phyloP scores from a whole-genome alignment of 2,329 filamentous ascomycete genomes.

The Fusarium vanettenii region DNA sequence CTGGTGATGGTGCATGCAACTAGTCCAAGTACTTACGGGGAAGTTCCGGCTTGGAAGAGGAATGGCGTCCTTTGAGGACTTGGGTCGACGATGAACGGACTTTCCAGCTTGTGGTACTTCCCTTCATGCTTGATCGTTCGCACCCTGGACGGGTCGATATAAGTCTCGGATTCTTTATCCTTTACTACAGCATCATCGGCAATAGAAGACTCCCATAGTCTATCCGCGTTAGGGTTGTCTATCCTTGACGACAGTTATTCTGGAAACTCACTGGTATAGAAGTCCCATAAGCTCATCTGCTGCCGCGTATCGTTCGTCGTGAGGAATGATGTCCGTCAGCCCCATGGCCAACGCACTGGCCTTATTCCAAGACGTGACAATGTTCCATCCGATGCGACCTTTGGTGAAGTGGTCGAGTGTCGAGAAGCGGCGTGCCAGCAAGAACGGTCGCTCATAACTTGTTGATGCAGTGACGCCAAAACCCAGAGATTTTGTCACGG shows the following conservation, averaged over 20 bases:
- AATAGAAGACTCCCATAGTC: constrained; percentile 17
- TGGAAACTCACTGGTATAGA: not conserved
- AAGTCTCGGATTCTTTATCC: constrained; percentile 62
- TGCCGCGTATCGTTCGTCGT: constrained; percentile 12
- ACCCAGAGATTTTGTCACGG: constrained; percentile 69
- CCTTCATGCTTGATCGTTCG: constrained; percentile 70
- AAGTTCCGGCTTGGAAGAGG: constrained; percentile 71
- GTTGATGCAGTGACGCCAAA: constrained; percentile 74
- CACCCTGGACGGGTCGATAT: constrained; percentile 54
- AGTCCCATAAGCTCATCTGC: constrained; percentile 18
- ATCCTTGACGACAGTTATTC: too few relatives aligned
- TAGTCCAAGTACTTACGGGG: constrained; percentile 47
- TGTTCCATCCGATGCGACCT: constrained; percentile 14
- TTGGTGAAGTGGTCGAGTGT: constrained; percentile 19
- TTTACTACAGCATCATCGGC: constrained; percentile 12
- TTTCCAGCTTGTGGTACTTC: constrained; percentile 57
- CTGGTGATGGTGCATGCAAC: too few relatives aligned
- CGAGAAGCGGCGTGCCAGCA: constrained; percentile 14
- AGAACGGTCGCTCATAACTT: constrained; percentile 42
- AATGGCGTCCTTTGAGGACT: constrained; percentile 69
- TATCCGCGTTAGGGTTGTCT: not conserved
- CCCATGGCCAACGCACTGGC: constrained; percentile 16
- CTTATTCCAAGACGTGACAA: constrained; percentile 19
- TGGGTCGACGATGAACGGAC: constrained; percentile 13
- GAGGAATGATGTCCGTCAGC: constrained; percentile 1